Evolutionary conservation across 163 green algal genomes (phyloP), one percentile per base, ranked within the genome.

Genomic region (Scenedesmus sp.): DNA sequence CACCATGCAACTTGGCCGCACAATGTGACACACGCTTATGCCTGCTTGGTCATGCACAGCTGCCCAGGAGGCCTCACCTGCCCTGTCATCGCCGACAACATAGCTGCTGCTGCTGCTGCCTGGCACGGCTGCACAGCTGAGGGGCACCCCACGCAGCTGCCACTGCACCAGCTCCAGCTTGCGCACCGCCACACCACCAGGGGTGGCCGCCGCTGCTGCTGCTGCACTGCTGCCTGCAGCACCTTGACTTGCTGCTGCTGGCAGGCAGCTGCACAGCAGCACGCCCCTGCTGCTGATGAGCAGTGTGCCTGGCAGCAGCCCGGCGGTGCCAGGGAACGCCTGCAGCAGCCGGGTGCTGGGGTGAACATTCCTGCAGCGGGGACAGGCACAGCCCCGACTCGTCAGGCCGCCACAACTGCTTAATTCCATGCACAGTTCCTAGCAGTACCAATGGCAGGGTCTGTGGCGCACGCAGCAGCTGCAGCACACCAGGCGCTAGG

Each of bases 291-390:
- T 87, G 87, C 87, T 91, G 87, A 91, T 82, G 18, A 82, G 0
- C 30, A 87, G 42, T 12, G 26, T 49, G 49, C 87, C 87, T 13
- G 51, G 24, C 0, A 79, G 78, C 78, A 86, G 53, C 6, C n/a
- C 9, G 15, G 42, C 37, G 2, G 30, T 24, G 16, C 76, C 78
- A 18, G 79, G 59, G 40, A 87, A 86, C 7, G 42, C 15, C 51
- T 87, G 87, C 87, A 91, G 40, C 42, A 91, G 87, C 42, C 56
- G 51, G 2, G 40, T 87, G 40, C 42, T 91, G 73, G 87, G 87
- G 51, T 91, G 87, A 26, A 91, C 76, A 53, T 91, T 91, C 37
- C 85, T 90, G 85, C 85, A 78, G n/a, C 20, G 40, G 78, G 7
- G 20, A 9, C 40, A 37, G 20, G 2, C 12, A 13, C 49, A 56